A percentile compares a stretch with the other conserved stretches of the same genome.
Evolutionary conservation across 2,329 filamentous ascomycete genomes (phyloP).

Genomic region (Colletotrichum viniferum): DNA sequence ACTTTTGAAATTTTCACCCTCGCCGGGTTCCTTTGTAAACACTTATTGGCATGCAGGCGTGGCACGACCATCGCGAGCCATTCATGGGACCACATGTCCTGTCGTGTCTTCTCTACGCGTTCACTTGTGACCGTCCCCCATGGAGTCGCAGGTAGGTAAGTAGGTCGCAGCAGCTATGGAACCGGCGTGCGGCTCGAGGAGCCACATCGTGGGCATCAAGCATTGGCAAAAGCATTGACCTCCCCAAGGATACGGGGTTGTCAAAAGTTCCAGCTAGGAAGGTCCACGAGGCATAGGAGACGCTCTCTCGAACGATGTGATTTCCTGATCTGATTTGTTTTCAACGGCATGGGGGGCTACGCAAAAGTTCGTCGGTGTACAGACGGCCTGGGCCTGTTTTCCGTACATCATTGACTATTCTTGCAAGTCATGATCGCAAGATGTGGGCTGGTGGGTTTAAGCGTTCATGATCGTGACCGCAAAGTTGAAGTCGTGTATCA

Average conservation of each 20-base stretch:
- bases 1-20: constrained; percentile 6
- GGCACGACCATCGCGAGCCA: neutral
- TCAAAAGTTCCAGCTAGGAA: neutral
- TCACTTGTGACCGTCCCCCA: no score
- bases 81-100: neutral
- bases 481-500: neutral
- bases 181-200: neutral
- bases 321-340: neutral
- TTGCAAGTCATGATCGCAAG: neutral
- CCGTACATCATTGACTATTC: neutral
- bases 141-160: neutral
- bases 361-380: neutral
- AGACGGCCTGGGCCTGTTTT: neutral
- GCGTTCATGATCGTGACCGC: neutral
- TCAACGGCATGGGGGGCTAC: neutral
- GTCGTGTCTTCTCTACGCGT: neutral
- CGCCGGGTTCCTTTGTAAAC: neutral
- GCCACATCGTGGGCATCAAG: neutral
- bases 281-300: neutral
- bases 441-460: neutral
- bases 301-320: neutral
- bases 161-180: neutral
- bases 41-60: neutral
- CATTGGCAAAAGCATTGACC: neutral
- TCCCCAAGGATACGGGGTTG: neutral